These are phyloP conservation scores for Candolleomyces aberdarensis DNA, from an alignment of 768 basidiomycete species.

Conservation along the genomic window DNA sequence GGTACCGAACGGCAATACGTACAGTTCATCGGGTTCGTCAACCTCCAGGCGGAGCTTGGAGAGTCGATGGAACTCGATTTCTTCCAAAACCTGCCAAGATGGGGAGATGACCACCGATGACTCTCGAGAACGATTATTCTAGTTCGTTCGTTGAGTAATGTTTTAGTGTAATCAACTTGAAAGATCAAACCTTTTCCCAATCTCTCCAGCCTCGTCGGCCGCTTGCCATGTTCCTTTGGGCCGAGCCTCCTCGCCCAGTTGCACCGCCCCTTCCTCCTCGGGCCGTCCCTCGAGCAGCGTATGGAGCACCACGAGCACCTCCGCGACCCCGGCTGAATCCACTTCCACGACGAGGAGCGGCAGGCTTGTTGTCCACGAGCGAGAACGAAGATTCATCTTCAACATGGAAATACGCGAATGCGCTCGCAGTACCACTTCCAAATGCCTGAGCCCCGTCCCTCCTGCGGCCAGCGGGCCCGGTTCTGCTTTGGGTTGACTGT, in stretches of 20 bases:
- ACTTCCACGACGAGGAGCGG: slow-evolving; percentile 68
- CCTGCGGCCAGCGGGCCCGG: slow-evolving; percentile 53
- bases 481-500: slow-evolving; percentile 44
- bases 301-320: slow-evolving; percentile 46
- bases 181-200: slow-evolving; percentile 77
- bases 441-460: slow-evolving; percentile 82
- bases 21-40: slow-evolving; percentile 90
- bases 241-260: slow-evolving; percentile 35
- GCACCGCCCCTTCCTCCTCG: slow-evolving; percentile 47
- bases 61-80: slow-evolving; percentile 93
- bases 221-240: slow-evolving; percentile 47
- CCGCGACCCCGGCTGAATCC: slow-evolving; percentile 59
- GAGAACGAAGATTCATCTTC: slow-evolving; percentile 98
- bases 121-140: slow-evolving; percentile 85
- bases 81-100: slow-evolving; percentile 94
- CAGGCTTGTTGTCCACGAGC: slow-evolving; percentile 85
- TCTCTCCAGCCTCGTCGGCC: slow-evolving; percentile 75
- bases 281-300: slow-evolving; percentile 43
- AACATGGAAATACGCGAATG: slow-evolving; percentile 96
- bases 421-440: slow-evolving; percentile 85
- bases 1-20: slow-evolving; percentile 26
- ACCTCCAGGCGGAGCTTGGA: slow-evolving; percentile 92
- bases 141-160: neutral
- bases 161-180: neutral
- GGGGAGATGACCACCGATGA: slow-evolving; percentile 91